Base-by-base conservation (phyloP, 2,329 filamentous ascomycete species). In the Aspergillus ustus region DNA sequence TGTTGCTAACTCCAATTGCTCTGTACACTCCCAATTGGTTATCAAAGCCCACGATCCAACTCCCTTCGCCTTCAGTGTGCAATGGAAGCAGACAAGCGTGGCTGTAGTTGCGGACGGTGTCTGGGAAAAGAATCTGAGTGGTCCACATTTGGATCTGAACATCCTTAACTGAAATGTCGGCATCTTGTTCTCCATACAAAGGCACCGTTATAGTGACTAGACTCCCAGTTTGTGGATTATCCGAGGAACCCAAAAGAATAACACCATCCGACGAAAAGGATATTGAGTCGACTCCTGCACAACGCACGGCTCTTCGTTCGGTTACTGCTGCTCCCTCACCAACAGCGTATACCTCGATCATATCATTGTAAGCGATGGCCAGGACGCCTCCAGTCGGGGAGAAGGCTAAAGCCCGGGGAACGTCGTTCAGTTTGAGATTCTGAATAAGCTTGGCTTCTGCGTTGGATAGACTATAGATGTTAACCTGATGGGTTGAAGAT, bases 311-410 rank as follows among this genome's bases (percentile, higher is more conserved):
- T 67, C 91, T 84, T 69, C 89, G 84, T 67, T 93, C 89, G 0
- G 86, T 90, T 13, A 85, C 76, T 29, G 89, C 70, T 28, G 86
- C 87, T 57, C 83, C 85, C 2, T 88, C 82, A 52, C 86, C 86
- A 44, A 96, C 80, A 5, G 92, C 91, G 29, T 91, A 88, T 0
- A 97, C 91, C 75, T 97, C 93, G 64, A 97, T 93, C n/a, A 91
- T 91, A 59, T 91, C 91, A 71, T 92, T 88, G 75, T 93, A 96
- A 7, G 92, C 92, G 17, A 92, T 90, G 25, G 93, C 93, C 50
- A 97, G 79, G 15, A 97, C 91, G 48, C 89, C 88, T 25, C 91
- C 92, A 65, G 90, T 91, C 1, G 92, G 91, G 0, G 92, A 94
- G 31, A 97, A 80, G 17, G 91, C 89, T 66, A 97, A 90, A 15